Evolutionary conservation across 805 yeast genomes (phyloP).

Genomic region (Saturnispora sekii): DNA sequence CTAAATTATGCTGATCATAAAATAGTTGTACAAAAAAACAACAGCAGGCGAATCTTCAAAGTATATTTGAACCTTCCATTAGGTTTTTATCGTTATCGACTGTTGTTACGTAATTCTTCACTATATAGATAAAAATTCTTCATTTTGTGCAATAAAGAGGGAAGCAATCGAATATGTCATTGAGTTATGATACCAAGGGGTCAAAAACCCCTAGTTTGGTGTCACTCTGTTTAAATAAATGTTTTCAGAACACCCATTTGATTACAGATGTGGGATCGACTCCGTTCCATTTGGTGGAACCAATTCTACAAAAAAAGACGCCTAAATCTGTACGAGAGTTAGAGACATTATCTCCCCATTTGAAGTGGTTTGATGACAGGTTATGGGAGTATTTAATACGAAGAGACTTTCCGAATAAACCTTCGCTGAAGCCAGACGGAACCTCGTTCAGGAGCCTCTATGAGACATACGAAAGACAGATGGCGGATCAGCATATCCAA

Average conservation of each 20-base stretch:
- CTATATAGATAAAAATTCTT: too few species aligned
- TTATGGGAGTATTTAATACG: slow-evolving; percentile 37
- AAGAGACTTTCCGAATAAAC: slow-evolving; percentile 41
- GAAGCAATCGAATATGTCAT: too few species aligned
- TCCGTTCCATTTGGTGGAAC: slow-evolving; percentile 38
- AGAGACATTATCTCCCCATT: slow-evolving; percentile 34
- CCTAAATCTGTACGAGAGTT: slow-evolving; percentile 33
- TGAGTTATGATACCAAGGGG: not conserved
- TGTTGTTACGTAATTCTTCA: too few species aligned
- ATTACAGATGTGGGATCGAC: slow-evolving; percentile 27
- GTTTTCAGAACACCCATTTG: slow-evolving; percentile 24
- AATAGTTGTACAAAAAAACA: too few species aligned
- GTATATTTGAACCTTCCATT: too few species aligned
- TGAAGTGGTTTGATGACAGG: slow-evolving; percentile 33
- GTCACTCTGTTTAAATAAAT: slow-evolving; percentile 12
- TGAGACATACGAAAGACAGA: slow-evolving; percentile 29
- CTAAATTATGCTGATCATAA: too few species aligned
- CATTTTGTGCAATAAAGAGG: too few species aligned
- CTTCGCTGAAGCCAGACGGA: slow-evolving; percentile 18
- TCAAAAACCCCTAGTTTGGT: slow-evolving; percentile 2
- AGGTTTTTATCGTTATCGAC: too few species aligned
- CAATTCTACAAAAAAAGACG: slow-evolving; percentile 35
- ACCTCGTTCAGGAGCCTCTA: slow-evolving; percentile 32
- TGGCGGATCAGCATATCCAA: slow-evolving; percentile 34
- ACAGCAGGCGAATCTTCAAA: too few species aligned